Conservation (phyloP, 2,329 filamentous ascomycete species). For the Colletotrichum musicola region DNA sequence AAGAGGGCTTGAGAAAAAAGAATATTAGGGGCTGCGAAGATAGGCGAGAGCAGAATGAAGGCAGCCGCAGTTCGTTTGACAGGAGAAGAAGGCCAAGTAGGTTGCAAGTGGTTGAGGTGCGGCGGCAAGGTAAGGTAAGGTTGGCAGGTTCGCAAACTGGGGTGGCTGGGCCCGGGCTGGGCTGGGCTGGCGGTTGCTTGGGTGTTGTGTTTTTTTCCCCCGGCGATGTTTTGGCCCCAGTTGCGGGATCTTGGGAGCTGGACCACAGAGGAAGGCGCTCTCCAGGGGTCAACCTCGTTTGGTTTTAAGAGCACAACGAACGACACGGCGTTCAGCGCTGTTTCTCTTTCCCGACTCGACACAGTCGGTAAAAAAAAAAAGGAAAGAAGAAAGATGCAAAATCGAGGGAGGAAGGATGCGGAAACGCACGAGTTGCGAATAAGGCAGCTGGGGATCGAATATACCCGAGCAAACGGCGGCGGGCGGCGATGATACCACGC, state of each 20-base stretch:
- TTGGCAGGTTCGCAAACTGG: constrained; percentile 35
- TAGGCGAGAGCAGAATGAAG: constrained; percentile 10
- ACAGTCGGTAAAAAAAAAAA: neutral
- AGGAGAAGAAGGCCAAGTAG: constrained; percentile 21
- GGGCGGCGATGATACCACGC: constrained; percentile 1
- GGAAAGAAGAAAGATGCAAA: neutral
- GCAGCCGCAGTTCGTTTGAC: constrained; percentile 6
- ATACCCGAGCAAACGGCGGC: neutral
- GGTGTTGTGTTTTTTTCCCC: constrained; percentile 28
- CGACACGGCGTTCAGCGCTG: neutral
- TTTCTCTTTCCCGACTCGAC: neutral
- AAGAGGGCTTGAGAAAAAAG: neutral
- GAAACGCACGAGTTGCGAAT: neutral
- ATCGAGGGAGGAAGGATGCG: neutral
- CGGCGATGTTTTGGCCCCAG: constrained; percentile 30
- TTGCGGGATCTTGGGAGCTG: constrained; percentile 36
- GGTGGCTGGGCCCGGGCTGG: constrained; percentile 30
- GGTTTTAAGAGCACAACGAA: neutral
- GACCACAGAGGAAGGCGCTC: constrained; percentile 24
- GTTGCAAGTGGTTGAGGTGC: constrained; percentile 7
- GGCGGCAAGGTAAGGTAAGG: constrained; percentile 17
- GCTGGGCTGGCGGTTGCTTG: constrained; percentile 23
- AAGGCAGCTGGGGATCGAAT: neutral
- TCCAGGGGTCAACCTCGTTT: constrained; percentile 24
- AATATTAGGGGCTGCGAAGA: constrained; percentile 5